Evolutionary conservation across 2,329 filamentous ascomycete species (phyloP).

Genomic region (Microdochium paspali): DNA sequence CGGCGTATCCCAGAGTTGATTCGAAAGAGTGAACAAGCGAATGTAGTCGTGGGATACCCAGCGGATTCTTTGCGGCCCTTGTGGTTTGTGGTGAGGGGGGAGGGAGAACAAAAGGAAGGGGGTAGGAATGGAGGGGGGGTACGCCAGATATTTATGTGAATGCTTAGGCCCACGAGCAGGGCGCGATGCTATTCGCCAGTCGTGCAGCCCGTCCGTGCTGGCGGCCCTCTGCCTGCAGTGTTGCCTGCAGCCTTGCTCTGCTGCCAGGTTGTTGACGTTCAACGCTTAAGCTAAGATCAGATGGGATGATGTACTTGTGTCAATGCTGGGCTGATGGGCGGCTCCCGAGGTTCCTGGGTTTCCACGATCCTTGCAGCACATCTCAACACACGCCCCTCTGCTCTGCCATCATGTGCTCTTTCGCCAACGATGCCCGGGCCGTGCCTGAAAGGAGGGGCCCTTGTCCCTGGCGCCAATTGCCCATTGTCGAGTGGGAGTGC

Average conservation of each 20-base stretch:
- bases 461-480: neutral
- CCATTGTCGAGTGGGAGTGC: no score
- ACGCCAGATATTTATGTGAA: slow-evolving; percentile 25
- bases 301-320: neutral
- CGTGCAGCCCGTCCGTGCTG: neutral
- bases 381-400: neutral
- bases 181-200: neutral
- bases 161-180: neutral
- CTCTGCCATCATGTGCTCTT: neutral
- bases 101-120: slow-evolving; percentile 36
- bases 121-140: slow-evolving; percentile 23
- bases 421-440: neutral
- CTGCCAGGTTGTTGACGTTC: neutral
- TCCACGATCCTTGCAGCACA: neutral
- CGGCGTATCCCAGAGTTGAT: slow-evolving; percentile 23
- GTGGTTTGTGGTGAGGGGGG: slow-evolving; percentile 43
- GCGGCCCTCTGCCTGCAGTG: neutral
- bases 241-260: neutral
- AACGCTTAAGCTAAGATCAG: neutral
- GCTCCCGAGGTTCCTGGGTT: neutral
- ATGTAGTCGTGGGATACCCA: slow-evolving; percentile 40
- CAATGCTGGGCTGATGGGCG: neutral
- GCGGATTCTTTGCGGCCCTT: slow-evolving; percentile 49
- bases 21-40: slow-evolving; percentile 26
- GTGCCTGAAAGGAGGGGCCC: neutral